These are phyloP conservation scores for Metschnikowia sp. DNA, from an alignment of 805 yeast genomes.

Conservation along the genomic window DNA sequence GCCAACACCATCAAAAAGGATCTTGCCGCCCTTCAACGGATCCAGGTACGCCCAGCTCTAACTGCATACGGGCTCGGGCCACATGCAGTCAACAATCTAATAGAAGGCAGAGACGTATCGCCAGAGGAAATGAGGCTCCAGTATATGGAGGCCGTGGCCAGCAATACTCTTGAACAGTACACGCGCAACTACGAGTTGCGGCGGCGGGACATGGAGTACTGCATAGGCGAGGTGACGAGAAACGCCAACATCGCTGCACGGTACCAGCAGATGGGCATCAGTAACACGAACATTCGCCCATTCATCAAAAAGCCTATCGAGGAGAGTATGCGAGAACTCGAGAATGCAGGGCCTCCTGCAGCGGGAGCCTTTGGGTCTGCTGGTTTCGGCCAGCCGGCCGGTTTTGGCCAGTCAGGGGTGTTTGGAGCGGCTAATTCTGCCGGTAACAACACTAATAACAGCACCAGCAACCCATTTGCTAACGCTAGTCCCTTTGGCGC, in stretches of 20 bases:
- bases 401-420: conserved; percentile 1
- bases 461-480: background rate
- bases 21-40: conserved; percentile 17
- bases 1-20: conserved; percentile 23
- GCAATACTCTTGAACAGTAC: conserved; percentile 35
- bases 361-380: conserved; percentile 1
- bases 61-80: conserved; percentile 48
- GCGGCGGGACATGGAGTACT: conserved; percentile 16
- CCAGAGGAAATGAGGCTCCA: conserved; percentile 51
- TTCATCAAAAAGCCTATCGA: conserved; percentile 29
- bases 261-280: conserved; percentile 40
- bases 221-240: conserved; percentile 29
- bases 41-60: conserved; percentile 32
- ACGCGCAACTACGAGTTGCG: conserved; percentile 36
- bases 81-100: conserved; percentile 48
- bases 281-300: conserved; percentile 17
- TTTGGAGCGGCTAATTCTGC: conserved; percentile 1
- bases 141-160: conserved; percentile 40
- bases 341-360: background rate
- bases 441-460: background rate
- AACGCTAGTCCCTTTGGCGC: too few species aligned
- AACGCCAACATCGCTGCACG: conserved; percentile 53
- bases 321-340: conserved; percentile 24
- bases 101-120: conserved; percentile 51
- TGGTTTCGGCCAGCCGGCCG: conserved; percentile 1